These are phyloP conservation scores for Phytophthora tentaculata DNA, from an alignment of 352 stramenopile genomes.

Conservation along the genomic window DNA sequence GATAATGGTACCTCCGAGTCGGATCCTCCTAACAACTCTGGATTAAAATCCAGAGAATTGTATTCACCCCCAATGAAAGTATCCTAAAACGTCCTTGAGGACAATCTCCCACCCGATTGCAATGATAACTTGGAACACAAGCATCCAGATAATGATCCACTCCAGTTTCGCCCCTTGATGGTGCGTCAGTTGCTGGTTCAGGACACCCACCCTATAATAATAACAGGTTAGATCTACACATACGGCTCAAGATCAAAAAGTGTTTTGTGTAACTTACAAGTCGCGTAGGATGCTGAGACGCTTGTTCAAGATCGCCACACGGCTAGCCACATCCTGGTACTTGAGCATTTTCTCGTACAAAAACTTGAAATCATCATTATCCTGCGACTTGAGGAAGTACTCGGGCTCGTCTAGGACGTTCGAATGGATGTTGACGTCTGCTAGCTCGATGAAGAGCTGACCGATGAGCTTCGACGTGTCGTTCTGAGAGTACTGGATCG, in stretches of 20 bases:
- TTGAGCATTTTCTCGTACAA: conserved; percentile 91
- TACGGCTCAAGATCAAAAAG: background rate
- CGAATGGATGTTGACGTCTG: conserved; percentile 94
- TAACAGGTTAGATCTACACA: conserved; percentile 10
- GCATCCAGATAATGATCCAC: conserved; percentile 95
- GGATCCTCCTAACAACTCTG: no score
- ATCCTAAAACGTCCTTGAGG: conserved; percentile 83
- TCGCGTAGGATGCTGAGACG: conserved; percentile 93
- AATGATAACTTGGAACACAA: conserved; percentile 90
- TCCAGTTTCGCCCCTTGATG: conserved; percentile 91
- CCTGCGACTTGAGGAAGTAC: conserved; percentile 83
- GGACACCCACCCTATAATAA: conserved; percentile 79
- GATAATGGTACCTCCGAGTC: no score
- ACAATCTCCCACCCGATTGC: conserved; percentile 84
- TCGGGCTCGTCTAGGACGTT: conserved; percentile 94
- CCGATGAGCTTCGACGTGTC: conserved; percentile 94
- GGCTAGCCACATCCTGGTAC: conserved; percentile 92
- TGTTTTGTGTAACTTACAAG: conserved; percentile 54
- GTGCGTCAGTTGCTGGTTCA: conserved; percentile 90
- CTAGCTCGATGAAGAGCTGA: conserved; percentile 87
- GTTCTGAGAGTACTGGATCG: conserved; percentile 88
- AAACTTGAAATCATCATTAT: conserved; percentile 92
- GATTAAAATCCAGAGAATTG: no score
- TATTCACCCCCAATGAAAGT: conserved; percentile 51
- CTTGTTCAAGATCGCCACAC: conserved; percentile 94